These are phyloP conservation scores for Acer yangbiense DNA, from an alignment of 345 rosid genomes.

Conservation along the genomic window DNA sequence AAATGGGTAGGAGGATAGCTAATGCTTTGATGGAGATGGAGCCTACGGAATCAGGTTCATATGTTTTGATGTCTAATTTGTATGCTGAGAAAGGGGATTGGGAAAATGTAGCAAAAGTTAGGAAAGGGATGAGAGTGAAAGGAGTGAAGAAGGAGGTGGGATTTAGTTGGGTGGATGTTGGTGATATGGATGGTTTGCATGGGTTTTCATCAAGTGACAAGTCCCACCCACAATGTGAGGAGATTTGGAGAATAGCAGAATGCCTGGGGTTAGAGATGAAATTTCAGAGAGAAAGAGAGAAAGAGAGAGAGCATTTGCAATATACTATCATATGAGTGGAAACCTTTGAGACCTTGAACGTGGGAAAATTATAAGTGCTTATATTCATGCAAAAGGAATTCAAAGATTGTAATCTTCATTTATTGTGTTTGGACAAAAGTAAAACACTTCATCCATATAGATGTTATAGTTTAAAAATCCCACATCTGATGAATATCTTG, in stretches of 20 bases:
- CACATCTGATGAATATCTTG: not conserved
- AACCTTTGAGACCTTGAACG: not conserved
- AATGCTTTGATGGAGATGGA: constrained; percentile 60
- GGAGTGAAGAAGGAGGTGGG: constrained; percentile 86
- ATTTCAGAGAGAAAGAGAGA: constrained; percentile 31
- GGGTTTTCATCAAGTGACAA: constrained; percentile 82
- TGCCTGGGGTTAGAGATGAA: constrained; percentile 64
- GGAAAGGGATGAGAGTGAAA: constrained; percentile 70
- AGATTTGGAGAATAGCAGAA: constrained; percentile 56
- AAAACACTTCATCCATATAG: not conserved
- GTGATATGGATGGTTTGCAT: constrained; percentile 45
- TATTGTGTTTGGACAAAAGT: not conserved
- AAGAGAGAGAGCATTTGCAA: constrained; percentile 3
- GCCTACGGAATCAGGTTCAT: constrained; percentile 68
- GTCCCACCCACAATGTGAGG: constrained; percentile 59
- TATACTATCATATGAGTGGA: not conserved
- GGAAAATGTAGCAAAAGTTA: constrained; percentile 65
- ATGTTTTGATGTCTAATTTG: constrained; percentile 81
- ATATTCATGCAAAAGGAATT: not conserved
- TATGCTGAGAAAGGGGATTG: constrained; percentile 81
- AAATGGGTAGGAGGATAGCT: constrained; percentile 65
- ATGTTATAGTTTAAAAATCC: not conserved
- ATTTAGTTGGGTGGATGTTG: constrained; percentile 80
- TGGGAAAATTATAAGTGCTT: not conserved
- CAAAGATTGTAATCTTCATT: not conserved